Percentiles rank a stretch among this genome's conserved stretches.
Evolutionary conservation across 176 grass and related monocot species (phyloP).

Genomic region (Aegilops speltoides): DNA sequence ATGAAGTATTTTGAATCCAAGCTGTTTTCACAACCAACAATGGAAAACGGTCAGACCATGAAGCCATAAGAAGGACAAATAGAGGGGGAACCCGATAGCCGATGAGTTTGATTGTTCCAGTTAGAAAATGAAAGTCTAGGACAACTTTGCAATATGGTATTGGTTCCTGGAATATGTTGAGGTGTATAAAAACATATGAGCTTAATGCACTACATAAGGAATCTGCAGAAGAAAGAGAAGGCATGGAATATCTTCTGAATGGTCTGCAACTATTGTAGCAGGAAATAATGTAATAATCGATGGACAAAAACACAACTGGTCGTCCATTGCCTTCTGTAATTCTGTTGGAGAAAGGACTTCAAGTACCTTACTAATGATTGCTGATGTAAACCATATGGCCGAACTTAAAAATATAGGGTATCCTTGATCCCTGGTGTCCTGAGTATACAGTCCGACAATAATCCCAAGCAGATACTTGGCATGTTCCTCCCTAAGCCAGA

Average conservation of each 20-base stretch:
- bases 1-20: slow-evolving; percentile 98
- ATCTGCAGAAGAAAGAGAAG: background rate
- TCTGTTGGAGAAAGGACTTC: no score
- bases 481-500: no score
- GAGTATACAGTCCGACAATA: no score
- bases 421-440: no score
- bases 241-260: no score
- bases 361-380: no score
- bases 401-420: no score
- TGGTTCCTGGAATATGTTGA: background rate
- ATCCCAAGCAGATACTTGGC: no score
- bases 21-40: slow-evolving; percentile 34
- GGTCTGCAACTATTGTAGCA: no score
- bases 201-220: background rate
- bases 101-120: background rate
- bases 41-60: slow-evolving; percentile 4
- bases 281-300: background rate
- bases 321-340: no score
- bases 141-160: background rate
- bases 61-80: background rate
- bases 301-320: background rate
- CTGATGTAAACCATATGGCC: no score
- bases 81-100: background rate
- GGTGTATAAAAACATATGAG: background rate
- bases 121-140: background rate